Percentiles rank a stretch among this genome's conserved stretches.
Evolutionary conservation across 1,284 basidiomycete genomes (phyloP).

Genomic region (Pulchroboletus neoregius): DNA sequence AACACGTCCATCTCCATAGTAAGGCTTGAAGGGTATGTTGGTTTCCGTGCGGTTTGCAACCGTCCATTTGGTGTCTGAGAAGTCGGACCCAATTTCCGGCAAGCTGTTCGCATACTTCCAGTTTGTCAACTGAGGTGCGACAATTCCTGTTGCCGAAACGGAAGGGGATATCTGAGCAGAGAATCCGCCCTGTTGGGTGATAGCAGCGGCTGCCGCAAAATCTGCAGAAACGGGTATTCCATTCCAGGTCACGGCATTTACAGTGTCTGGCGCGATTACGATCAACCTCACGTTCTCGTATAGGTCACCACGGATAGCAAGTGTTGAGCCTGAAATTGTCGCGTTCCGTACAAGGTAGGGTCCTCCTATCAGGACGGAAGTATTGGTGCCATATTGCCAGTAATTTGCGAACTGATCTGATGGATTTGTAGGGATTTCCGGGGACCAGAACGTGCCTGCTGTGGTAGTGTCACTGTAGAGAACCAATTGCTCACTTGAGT

Average conservation of each 20-base stretch:
- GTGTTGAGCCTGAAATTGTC: slow-evolving; percentile 36
- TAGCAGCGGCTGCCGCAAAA: slow-evolving; percentile 23
- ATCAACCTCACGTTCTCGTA: slow-evolving; percentile 40
- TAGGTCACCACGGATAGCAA: slow-evolving; percentile 48
- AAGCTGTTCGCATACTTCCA: slow-evolving; percentile 74
- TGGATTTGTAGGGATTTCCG: slow-evolving; percentile 36
- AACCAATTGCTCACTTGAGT: slow-evolving; percentile 61
- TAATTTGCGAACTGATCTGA: slow-evolving; percentile 37
- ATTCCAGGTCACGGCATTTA: slow-evolving; percentile 67
- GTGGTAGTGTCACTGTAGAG: slow-evolving; percentile 62
- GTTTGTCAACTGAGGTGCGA: slow-evolving; percentile 41
- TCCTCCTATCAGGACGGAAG: slow-evolving; percentile 48
- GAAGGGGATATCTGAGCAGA: slow-evolving; percentile 31
- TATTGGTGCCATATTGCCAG: slow-evolving; percentile 52
- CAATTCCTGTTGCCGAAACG: slow-evolving; percentile 14
- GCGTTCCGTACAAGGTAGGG: slow-evolving; percentile 56
- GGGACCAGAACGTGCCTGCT: slow-evolving; percentile 55
- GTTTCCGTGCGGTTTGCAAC: slow-evolving; percentile 65
- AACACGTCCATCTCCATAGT: slow-evolving; percentile 69
- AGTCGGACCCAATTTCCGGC: slow-evolving; percentile 57
- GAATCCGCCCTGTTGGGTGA: slow-evolving; percentile 40
- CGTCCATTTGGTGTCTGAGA: slow-evolving; percentile 61
- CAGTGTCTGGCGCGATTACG: slow-evolving; percentile 43
- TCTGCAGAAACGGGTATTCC: slow-evolving; percentile 46
- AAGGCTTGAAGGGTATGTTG: slow-evolving; percentile 61